Conservation (phyloP, 1,284 basidiomycete species). For the Coniophora puteana region DNA sequence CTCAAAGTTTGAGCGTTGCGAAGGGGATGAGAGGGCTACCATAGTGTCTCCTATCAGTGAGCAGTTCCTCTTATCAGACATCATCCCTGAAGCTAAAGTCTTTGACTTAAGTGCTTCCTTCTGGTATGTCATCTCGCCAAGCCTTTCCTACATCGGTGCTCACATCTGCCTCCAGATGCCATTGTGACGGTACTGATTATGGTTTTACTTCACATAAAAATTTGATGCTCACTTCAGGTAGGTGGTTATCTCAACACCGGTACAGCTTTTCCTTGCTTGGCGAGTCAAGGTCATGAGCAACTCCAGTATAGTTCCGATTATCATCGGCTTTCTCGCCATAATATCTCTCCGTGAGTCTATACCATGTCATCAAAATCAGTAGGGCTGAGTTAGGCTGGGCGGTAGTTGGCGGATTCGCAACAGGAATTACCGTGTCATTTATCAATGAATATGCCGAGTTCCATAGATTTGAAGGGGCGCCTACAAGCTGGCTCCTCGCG, state of each 20-base stretch:
- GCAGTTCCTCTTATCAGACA: neutral
- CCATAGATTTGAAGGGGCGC: slow-evolving; percentile 27
- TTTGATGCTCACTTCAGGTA: slow-evolving; percentile 14
- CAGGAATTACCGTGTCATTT: slow-evolving; percentile 25
- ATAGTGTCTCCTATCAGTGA: slow-evolving; percentile 11
- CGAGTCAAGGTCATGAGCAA: slow-evolving; percentile 42
- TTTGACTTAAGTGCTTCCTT: slow-evolving; percentile 30
- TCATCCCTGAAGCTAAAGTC: no score
- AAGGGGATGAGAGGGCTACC: no score
- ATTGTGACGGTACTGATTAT: no score
- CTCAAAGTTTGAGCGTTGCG: neutral
- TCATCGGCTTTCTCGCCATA: slow-evolving; percentile 35
- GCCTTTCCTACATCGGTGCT: no score
- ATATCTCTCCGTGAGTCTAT: slow-evolving; percentile 34
- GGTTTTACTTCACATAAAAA: no score
- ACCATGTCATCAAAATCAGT: no score
- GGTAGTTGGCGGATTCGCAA: slow-evolving; percentile 44
- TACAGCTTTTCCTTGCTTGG: slow-evolving; percentile 53
- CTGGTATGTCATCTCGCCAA: slow-evolving; percentile 29
- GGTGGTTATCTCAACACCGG: slow-evolving; percentile 46
- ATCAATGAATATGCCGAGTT: slow-evolving; percentile 12
- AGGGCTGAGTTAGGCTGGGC: no score
- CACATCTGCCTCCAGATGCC: no score
- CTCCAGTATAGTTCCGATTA: slow-evolving; percentile 30
- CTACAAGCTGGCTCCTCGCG: slow-evolving; percentile 44